Percentiles rank a stretch among this genome's conserved stretches.
These are phyloP conservation scores for Epichloe festucae DNA, from an alignment of 2,329 filamentous ascomycete genomes.

Conservation along the genomic window DNA sequence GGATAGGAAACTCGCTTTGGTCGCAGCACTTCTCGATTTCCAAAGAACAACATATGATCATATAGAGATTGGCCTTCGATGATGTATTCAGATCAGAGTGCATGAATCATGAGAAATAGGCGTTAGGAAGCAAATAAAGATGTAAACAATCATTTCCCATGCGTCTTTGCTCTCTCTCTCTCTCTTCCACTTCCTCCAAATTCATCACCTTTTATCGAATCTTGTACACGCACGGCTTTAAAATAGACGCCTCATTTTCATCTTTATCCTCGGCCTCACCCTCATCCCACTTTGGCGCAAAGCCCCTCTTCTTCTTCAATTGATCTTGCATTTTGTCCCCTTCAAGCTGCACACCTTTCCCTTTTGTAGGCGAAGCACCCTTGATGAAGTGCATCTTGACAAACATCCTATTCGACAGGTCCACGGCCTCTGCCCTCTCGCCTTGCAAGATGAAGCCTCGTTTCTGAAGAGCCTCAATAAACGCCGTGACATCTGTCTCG, in stretches of 20 bases:
- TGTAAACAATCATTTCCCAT: neutral
- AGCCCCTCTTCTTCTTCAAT: conserved; percentile 42
- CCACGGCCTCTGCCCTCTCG: conserved; percentile 47
- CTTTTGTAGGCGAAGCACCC: conserved; percentile 57
- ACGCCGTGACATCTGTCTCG: conserved; percentile 77
- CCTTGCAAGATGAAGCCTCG: conserved; percentile 76
- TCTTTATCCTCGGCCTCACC: conserved; percentile 44
- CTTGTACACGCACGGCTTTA: conserved; percentile 97
- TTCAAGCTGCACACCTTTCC: conserved; percentile 51
- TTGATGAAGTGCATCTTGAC: conserved; percentile 94
- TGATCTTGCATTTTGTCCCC: conserved; percentile 23
- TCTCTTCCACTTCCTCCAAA: neutral
- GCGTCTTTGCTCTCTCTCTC: neutral
- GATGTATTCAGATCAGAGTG: neutral
- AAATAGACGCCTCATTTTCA: conserved; percentile 47
- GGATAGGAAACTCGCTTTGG: neutral
- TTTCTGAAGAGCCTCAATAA: conserved; percentile 68
- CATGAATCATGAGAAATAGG: neutral
- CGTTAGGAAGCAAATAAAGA: neutral
- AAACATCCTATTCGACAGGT: conserved; percentile 94
- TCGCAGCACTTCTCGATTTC: neutral
- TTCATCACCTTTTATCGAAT: conserved; percentile 41
- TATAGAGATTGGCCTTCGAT: neutral
- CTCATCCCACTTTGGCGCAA: conserved; percentile 39
- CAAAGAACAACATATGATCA: neutral